Percentiles rank a stretch among this genome's conserved stretches.
Conservation (phyloP, 345 rosid genomes). For the Acer negundo region DNA sequence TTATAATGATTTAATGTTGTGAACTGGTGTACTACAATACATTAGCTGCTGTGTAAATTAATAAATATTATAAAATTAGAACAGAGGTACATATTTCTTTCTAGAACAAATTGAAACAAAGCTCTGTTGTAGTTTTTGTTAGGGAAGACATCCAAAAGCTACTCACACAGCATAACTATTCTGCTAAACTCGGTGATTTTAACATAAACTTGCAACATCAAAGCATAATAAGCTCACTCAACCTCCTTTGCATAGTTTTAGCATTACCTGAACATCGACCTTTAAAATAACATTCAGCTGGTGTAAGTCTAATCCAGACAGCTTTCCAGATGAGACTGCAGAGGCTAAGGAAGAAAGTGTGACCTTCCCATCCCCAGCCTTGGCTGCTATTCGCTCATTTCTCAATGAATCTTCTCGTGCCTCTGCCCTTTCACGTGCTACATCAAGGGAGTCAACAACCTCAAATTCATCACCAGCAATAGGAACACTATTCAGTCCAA, state of each 20-base stretch:
- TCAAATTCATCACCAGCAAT: constrained; percentile 95
- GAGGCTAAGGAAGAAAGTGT: constrained; percentile 97
- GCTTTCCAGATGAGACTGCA: constrained; percentile 78
- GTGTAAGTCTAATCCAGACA: constrained; percentile 92
- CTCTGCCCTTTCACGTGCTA: constrained; percentile 90
- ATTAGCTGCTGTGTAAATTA: not conserved
- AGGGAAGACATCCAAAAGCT: constrained; percentile 1
- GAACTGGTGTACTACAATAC: not conserved
- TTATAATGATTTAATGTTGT: not conserved
- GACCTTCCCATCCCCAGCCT: constrained; percentile 96
- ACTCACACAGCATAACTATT: not conserved
- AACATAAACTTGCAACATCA: constrained; percentile 11
- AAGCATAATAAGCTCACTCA: not conserved
- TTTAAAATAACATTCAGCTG: constrained; percentile 89
- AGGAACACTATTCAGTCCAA: constrained; percentile 84
- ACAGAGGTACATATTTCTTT: not conserved
- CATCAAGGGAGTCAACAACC: constrained; percentile 76
- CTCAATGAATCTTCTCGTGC: constrained; percentile 65
- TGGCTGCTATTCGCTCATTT: constrained; percentile 78
- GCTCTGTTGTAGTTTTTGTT: not conserved
- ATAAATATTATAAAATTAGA: not conserved
- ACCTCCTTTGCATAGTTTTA: not conserved
- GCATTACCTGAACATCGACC: constrained; percentile 89
- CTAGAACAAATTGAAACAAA: not conserved
- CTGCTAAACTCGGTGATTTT: not conserved